phyloP scores from a whole-genome alignment of 345 rosid species.

The Boechera stricta region DNA sequence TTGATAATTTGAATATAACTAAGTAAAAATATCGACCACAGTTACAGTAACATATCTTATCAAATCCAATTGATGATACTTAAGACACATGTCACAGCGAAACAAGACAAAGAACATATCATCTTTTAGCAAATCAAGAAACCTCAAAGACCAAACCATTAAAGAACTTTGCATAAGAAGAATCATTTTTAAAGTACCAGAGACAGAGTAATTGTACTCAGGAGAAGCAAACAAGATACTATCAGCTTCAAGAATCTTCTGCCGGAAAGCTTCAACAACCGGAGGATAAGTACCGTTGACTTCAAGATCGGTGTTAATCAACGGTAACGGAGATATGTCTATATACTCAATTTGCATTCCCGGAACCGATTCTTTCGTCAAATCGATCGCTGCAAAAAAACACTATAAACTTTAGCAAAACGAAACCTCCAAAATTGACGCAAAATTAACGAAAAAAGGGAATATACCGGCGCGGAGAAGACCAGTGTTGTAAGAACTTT shows the following conservation, averaged over 20 bases:
- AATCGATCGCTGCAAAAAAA: conserved; percentile 48
- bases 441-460: not conserved
- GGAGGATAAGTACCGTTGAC: conserved; percentile 62
- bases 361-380: conserved; percentile 48
- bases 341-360: conserved; percentile 62
- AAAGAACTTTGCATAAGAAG: too few species aligned
- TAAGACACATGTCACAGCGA: not conserved
- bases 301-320: conserved; percentile 76
- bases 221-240: conserved; percentile 82
- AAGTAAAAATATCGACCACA: not conserved
- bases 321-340: conserved; percentile 66
- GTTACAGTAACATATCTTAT: not conserved
- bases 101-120: not conserved
- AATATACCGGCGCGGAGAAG: conserved; percentile 68
- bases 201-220: conserved; percentile 74
- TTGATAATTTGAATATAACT: not conserved
- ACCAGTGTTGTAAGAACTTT: conserved; percentile 70
- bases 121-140: not conserved
- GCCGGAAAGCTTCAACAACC: conserved; percentile 69
- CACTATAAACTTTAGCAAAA: too few species aligned
- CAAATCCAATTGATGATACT: not conserved
- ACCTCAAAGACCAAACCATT: not conserved
- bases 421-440: not conserved
- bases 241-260: conserved; percentile 65
- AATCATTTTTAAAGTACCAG: conserved; percentile 45